A percentile compares a stretch with the other conserved stretches of the same genome.
These are phyloP conservation scores for Boletus tylopilopsis DNA, from an alignment of 768 basidiomycete species.

Conservation along the genomic window DNA sequence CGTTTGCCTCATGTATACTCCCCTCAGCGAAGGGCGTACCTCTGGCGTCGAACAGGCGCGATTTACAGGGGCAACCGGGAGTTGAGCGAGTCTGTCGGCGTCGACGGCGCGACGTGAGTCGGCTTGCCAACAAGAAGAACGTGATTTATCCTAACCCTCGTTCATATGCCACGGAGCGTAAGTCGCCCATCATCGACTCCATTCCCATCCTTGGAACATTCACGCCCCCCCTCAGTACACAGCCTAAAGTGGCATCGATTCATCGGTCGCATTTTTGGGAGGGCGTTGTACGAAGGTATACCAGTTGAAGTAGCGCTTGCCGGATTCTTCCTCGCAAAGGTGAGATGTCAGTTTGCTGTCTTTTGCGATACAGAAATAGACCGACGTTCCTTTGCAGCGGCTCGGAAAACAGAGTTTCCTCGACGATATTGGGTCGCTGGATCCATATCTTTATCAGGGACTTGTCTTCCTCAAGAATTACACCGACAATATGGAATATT, in stretches of 20 bases:
- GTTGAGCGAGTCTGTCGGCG: conserved; percentile 85
- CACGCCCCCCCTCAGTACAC: too few species aligned
- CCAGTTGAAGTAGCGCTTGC: conserved; percentile 94
- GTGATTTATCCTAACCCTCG: conserved; percentile 96
- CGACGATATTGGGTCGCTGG: conserved; percentile 89
- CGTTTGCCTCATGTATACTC: too few species aligned
- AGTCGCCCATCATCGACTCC: conserved; percentile 22
- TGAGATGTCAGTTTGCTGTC: conserved; percentile 30
- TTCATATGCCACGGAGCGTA: conserved; percentile 83
- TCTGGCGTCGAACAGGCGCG: conserved; percentile 96
- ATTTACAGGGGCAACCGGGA: conserved; percentile 98
- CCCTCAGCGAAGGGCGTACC: conserved; percentile 94
- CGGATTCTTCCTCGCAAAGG: conserved; percentile 90
- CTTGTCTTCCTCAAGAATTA: conserved; percentile 93
- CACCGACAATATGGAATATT: conserved; percentile 80
- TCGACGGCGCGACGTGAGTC: conserved; percentile 35
- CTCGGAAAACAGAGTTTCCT: conserved; percentile 88
- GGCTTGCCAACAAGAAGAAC: conserved; percentile 87
- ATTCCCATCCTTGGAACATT: background rate
- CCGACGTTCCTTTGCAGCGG: conserved; percentile 56
- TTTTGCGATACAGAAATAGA: background rate
- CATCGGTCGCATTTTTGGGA: conserved; percentile 90
- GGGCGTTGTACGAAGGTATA: conserved; percentile 95
- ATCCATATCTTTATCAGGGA: conserved; percentile 89
- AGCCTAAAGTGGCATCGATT: too few species aligned